Conservation (phyloP, 2,329 filamentous ascomycete species). For the Curvularia eragrostidis region DNA sequence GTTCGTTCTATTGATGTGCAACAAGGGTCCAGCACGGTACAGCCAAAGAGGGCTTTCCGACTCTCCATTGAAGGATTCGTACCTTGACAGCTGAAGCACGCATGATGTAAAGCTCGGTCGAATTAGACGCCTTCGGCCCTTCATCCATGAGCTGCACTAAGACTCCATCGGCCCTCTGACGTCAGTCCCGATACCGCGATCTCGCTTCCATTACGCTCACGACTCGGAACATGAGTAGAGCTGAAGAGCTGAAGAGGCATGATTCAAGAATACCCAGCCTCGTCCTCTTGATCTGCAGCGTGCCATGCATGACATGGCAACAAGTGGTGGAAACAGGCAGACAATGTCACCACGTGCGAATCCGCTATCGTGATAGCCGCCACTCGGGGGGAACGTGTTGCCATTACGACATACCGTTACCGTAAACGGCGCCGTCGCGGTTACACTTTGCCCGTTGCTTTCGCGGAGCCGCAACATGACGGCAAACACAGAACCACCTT, state of each 20-base stretch:
- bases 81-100: slow-evolving; percentile 7
- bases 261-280: background rate
- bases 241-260: background rate
- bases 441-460: background rate
- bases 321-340: background rate
- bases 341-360: background rate
- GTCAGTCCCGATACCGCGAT: slow-evolving; percentile 5
- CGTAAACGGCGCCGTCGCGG: background rate
- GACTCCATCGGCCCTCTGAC: slow-evolving; percentile 10
- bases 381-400: background rate
- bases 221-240: background rate
- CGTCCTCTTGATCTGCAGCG: background rate
- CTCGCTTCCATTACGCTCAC: slow-evolving; percentile 3
- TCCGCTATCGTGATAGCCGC: background rate
- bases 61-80: background rate
- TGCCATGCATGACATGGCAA: background rate
- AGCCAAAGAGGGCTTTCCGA: slow-evolving; percentile 12
- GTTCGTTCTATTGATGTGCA: slow-evolving; percentile 4
- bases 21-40: slow-evolving; percentile 7
- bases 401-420: background rate
- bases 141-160: slow-evolving; percentile 15
- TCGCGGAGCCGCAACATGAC: slow-evolving; percentile 5
- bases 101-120: slow-evolving; percentile 7
- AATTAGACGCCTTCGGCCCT: slow-evolving; percentile 13
- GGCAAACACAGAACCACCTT: background rate